phyloP scores from a whole-genome alignment of 192 early-diverging fungal species.

The Umbelopsis ramanniana region DNA sequence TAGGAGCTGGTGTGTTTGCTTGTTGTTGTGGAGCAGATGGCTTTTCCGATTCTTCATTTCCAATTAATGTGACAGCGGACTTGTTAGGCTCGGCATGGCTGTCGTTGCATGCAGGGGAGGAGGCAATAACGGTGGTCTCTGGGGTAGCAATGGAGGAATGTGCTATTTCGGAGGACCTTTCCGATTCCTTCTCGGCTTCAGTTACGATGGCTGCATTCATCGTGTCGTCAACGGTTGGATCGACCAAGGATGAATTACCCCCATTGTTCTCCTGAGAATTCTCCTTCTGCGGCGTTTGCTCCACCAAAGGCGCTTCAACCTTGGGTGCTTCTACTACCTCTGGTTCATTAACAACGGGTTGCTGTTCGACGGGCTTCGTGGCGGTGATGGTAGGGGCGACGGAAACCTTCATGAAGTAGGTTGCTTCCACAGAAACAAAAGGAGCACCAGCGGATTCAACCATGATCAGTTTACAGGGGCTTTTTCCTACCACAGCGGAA shows the following conservation, averaged over 20 bases:
- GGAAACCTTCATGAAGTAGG: not conserved
- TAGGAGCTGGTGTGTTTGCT: not conserved
- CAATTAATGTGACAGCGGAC: not conserved
- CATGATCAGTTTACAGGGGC: not conserved
- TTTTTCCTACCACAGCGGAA: not conserved
- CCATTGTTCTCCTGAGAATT: not conserved
- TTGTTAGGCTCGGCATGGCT: not conserved
- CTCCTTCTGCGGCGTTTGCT: not conserved
- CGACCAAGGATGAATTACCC: not conserved
- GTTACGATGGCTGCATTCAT: not conserved
- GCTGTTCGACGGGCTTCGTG: not conserved
- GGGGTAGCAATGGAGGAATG: conserved; percentile 7
- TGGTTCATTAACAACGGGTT: not conserved
- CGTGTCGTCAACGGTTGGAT: not conserved
- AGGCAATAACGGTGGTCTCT: not conserved
- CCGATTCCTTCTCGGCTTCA: not conserved
- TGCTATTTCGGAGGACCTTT: not conserved
- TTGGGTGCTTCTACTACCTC: not conserved
- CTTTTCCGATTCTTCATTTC: conserved; percentile 5
- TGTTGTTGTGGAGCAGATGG: not conserved
- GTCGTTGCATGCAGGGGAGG: not conserved
- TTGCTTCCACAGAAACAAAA: not conserved
- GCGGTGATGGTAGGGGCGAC: no score
- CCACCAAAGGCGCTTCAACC: not conserved
- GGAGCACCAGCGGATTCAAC: not conserved